Evolutionary conservation across 176 grass and related monocot genomes (phyloP).

Genomic region (Ensete ventricosum): DNA sequence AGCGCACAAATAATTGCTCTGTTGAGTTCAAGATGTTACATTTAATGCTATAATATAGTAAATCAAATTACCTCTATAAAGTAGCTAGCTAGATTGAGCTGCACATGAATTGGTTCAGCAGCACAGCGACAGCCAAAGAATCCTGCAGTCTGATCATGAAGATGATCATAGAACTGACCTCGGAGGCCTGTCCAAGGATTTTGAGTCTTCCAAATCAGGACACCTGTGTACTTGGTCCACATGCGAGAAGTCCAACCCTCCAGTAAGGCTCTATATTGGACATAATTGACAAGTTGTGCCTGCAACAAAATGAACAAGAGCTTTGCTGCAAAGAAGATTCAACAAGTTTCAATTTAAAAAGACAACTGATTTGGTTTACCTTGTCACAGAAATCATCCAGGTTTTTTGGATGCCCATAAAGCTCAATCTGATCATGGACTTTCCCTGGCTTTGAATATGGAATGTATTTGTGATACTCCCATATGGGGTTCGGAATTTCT

Average conservation of each 20-base stretch:
- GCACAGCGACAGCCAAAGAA: slow-evolving; percentile 88
- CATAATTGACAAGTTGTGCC: slow-evolving; percentile 88
- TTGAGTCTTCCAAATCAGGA: slow-evolving; percentile 95
- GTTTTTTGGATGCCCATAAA: slow-evolving; percentile 62
- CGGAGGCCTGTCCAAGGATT: slow-evolving; percentile 93
- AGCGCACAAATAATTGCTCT: not conserved
- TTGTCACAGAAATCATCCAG: slow-evolving; percentile 91
- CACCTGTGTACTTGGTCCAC: slow-evolving; percentile 93
- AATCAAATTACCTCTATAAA: slow-evolving; percentile 63
- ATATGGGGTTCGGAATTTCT: slow-evolving; percentile 87
- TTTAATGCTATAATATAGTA: slow-evolving; percentile 1
- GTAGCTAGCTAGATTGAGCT: slow-evolving; percentile 76
- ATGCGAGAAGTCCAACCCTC: slow-evolving; percentile 98
- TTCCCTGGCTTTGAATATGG: slow-evolving; percentile 82
- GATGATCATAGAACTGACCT: slow-evolving; percentile 97
- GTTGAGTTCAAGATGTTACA: not conserved
- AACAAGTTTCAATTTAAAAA: slow-evolving; percentile 14
- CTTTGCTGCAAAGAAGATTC: not conserved
- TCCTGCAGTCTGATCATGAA: slow-evolving; percentile 86
- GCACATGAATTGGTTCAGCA: slow-evolving; percentile 75
- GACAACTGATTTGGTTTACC: slow-evolving; percentile 30
- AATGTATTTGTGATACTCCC: slow-evolving; percentile 99
- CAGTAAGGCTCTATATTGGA: slow-evolving; percentile 89
- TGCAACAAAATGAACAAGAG: slow-evolving; percentile 23
- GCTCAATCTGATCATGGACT: slow-evolving; percentile 85